Percentiles rank a stretch among this genome's conserved stretches.
Conservation (phyloP, 1,284 basidiomycete species). For the Cronartium quercuum region DNA sequence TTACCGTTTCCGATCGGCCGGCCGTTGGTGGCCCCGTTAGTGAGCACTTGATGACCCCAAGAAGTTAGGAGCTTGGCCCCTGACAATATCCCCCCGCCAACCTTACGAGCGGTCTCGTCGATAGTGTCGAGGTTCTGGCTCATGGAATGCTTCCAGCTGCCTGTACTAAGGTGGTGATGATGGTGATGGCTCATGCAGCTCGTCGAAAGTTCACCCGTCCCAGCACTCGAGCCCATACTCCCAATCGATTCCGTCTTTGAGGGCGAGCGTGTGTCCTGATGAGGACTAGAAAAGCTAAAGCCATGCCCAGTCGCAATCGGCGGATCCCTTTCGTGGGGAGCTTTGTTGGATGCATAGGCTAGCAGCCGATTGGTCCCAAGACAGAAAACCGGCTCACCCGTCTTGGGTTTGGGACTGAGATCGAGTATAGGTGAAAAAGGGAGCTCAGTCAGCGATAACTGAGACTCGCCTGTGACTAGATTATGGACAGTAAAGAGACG, state of each 20-base stretch:
- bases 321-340: conserved; percentile 18
- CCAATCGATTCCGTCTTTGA: not conserved
- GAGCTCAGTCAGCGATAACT: not conserved
- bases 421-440: conserved; percentile 29
- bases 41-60: conserved; percentile 27
- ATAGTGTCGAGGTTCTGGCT: conserved; percentile 25
- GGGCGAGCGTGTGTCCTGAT: conserved; percentile 3
- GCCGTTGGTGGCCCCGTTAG: not conserved
- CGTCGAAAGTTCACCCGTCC: not conserved
- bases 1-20: not conserved
- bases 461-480: not conserved
- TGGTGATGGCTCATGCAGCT: not conserved
- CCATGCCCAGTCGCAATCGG: conserved; percentile 19
- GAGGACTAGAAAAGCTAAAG: conserved; percentile 1
- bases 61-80: conserved; percentile 34
- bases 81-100: conserved; percentile 9
- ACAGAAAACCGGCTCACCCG: conserved; percentile 16
- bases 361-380: conserved; percentile 20
- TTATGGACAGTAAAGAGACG: conserved; percentile 17
- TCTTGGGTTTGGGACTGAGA: conserved; percentile 18
- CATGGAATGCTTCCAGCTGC: conserved; percentile 22
- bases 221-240: not conserved
- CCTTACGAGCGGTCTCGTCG: conserved; percentile 32
- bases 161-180: not conserved
- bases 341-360: conserved; percentile 26